Evolutionary conservation across 345 rosid species (phyloP).

Genomic region (Gossypium stocksii): DNA sequence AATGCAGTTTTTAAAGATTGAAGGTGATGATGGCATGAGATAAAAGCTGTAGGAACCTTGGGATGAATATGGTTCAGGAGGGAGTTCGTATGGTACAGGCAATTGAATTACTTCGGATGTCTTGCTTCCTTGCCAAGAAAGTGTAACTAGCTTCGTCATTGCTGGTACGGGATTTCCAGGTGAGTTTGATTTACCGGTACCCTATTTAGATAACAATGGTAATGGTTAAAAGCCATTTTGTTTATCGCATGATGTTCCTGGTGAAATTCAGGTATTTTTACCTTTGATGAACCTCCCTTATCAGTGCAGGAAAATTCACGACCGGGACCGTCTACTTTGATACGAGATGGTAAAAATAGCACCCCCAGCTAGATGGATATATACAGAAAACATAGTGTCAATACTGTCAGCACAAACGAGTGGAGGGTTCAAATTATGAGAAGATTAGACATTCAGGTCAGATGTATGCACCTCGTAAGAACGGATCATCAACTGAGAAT

Average conservation of each 20-base stretch:
- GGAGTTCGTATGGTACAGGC: constrained; percentile 80
- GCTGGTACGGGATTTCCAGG: constrained; percentile 19
- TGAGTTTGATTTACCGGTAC: constrained; percentile 24
- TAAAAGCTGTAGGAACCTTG: constrained; percentile 43
- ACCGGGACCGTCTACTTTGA: constrained; percentile 22
- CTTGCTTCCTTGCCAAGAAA: constrained; percentile 49
- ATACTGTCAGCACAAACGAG: not conserved
- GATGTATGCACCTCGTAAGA: constrained; percentile 69
- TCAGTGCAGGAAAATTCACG: constrained; percentile 56
- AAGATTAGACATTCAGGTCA: not conserved
- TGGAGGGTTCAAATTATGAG: not conserved
- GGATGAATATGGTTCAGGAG: constrained; percentile 62
- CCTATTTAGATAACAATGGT: constrained; percentile 4
- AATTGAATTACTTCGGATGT: constrained; percentile 47
- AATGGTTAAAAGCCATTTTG: not conserved
- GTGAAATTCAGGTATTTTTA: constrained; percentile 11
- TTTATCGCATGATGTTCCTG: not conserved
- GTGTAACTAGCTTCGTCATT: constrained; percentile 55
- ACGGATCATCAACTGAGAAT: constrained; percentile 91
- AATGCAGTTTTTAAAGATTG: not conserved
- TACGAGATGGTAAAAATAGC: constrained; percentile 53
- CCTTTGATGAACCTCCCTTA: constrained; percentile 30
- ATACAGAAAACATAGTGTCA: not conserved
- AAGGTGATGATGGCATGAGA: not conserved
- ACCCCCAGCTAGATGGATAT: constrained; percentile 63